Base-by-base conservation (phyloP, 345 rosid genomes). In the Pugionium dolabratum region DNA sequence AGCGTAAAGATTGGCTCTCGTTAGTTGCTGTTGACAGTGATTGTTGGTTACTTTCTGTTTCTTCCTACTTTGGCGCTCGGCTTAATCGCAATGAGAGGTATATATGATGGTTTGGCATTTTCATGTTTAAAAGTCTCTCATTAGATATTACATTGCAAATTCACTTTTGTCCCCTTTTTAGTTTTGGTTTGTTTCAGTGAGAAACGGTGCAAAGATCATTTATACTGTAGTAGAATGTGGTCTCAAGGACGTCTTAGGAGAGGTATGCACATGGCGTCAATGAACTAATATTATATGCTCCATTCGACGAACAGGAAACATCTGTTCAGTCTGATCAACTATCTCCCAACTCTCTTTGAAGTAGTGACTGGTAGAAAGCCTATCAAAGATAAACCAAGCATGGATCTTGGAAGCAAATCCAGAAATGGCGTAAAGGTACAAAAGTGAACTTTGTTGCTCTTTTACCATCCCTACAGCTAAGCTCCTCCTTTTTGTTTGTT, bases 11-110 rank as follows among this genome's bases (percentile, higher is more conserved):
- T 43, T 89, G 96, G 96, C 85, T 89, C 62, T 86, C 91, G 0
- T 66, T 89, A 53, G 94, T 89, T 52, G 91, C 91, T 3, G 94
- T 89, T 50, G 89, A 87, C 72, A 87, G 94, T 56, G 94, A 89
- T 71, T 89, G 84, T 53, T 89, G 96, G 96, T 59, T 89, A 60
- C 85, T 86, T 45, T 81, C 94, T 29, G 94, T 89, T 70, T 76
- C 94, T 35, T 86, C 86, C 73, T 89, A 89, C 70, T 80, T 80
- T 11, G 96, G 94, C n/a, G 87, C 94, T 74, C 82, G 86, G 4
- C 87, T 89, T 74, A 86, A 77, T 70, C 80, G 90, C 49, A 86
- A 71, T 46, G 92, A 88, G 54, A 86, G 92, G 96, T 88, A 71
- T 6, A 4, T 41, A 1, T 18, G 18, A 18, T 69, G 10, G 5